A percentile compares a stretch with the other conserved stretches of the same genome.
These are phyloP conservation scores for Fusarium chaquense DNA, from an alignment of 2,329 filamentous ascomycete species.

Conservation along the genomic window DNA sequence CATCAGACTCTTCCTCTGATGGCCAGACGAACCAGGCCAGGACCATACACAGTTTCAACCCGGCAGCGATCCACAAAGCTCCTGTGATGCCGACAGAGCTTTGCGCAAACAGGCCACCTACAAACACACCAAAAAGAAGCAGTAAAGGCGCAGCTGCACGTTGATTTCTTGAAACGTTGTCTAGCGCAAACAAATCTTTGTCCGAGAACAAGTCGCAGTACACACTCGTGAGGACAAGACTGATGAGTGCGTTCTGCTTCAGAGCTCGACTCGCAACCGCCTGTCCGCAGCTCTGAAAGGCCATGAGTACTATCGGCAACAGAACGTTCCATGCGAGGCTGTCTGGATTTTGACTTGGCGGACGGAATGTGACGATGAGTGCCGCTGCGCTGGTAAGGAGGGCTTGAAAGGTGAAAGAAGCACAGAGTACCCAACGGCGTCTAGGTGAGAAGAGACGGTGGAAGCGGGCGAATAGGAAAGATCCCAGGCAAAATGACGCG, in stretches of 20 bases:
- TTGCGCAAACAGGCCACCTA: constrained; percentile 62
- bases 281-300: constrained; percentile 83
- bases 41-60: constrained; percentile 68
- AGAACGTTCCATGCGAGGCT: constrained; percentile 69
- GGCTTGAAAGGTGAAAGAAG: constrained; percentile 67
- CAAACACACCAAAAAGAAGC: constrained; percentile 62
- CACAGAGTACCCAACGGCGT: constrained; percentile 73
- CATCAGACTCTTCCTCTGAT: constrained; percentile 53
- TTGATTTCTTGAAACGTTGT: constrained; percentile 64
- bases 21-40: constrained; percentile 73
- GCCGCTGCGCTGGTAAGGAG: constrained; percentile 65
- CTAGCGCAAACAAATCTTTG: constrained; percentile 57
- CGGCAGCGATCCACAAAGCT: constrained; percentile 69
- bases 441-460: constrained; percentile 70
- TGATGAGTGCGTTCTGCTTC: constrained; percentile 77
- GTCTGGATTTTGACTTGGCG: constrained; percentile 54
- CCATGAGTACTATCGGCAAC: constrained; percentile 75
- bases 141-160: constrained; percentile 62
- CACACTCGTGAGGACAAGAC: constrained; percentile 82
- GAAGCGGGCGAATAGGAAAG: constrained; percentile 76
- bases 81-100: constrained; percentile 62
- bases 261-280: constrained; percentile 79
- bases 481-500: constrained; percentile 76
- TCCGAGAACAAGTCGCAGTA: constrained; percentile 86
- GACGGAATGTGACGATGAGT: constrained; percentile 62